Percentiles rank a stretch among this genome's conserved stretches.
These are phyloP conservation scores for Plenodomus tracheiphilus DNA, from an alignment of 2,329 filamentous ascomycete genomes.

Conservation along the genomic window DNA sequence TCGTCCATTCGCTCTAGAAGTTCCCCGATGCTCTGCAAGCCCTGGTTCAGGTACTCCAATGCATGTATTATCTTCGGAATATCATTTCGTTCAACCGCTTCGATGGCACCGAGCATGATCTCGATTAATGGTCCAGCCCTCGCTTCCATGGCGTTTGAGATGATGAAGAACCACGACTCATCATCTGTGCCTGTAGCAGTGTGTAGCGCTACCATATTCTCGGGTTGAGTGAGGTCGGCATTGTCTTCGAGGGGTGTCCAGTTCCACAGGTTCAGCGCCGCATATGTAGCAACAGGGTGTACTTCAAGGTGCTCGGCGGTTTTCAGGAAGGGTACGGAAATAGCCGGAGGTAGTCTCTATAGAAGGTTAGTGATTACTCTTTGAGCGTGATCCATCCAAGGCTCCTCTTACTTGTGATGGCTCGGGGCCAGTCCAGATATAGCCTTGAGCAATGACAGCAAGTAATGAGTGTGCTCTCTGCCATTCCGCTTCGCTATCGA, in stretches of 20 bases:
- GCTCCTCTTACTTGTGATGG: slow-evolving; percentile 63
- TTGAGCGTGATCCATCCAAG: no score
- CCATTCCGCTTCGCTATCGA: slow-evolving; percentile 82
- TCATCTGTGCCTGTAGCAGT: slow-evolving; percentile 41
- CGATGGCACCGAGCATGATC: slow-evolving; percentile 53
- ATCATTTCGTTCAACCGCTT: slow-evolving; percentile 48
- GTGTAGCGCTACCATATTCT: slow-evolving; percentile 33
- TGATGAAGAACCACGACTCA: slow-evolving; percentile 53
- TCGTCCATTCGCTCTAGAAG: slow-evolving; percentile 58
- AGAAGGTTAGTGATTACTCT: slow-evolving; percentile 9
- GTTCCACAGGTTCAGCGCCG: slow-evolving; percentile 42
- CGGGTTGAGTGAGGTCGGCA: slow-evolving; percentile 29
- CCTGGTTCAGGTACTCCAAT: slow-evolving; percentile 47
- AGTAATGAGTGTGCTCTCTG: slow-evolving; percentile 75
- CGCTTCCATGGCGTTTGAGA: slow-evolving; percentile 58
- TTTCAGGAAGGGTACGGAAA: slow-evolving; percentile 35
- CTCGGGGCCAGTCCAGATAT: slow-evolving; percentile 76
- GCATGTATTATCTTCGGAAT: slow-evolving; percentile 42
- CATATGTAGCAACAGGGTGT: slow-evolving; percentile 40
- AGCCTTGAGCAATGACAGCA: slow-evolving; percentile 72
- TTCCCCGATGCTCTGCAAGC: slow-evolving; percentile 45
- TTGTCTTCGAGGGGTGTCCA: slow-evolving; percentile 26
- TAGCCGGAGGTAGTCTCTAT: slow-evolving; percentile 35
- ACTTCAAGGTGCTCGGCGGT: slow-evolving; percentile 38
- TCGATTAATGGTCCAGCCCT: slow-evolving; percentile 52